These are phyloP conservation scores for Tolypocladium amazonense DNA, from an alignment of 2,329 filamentous ascomycete genomes.

Conservation along the genomic window DNA sequence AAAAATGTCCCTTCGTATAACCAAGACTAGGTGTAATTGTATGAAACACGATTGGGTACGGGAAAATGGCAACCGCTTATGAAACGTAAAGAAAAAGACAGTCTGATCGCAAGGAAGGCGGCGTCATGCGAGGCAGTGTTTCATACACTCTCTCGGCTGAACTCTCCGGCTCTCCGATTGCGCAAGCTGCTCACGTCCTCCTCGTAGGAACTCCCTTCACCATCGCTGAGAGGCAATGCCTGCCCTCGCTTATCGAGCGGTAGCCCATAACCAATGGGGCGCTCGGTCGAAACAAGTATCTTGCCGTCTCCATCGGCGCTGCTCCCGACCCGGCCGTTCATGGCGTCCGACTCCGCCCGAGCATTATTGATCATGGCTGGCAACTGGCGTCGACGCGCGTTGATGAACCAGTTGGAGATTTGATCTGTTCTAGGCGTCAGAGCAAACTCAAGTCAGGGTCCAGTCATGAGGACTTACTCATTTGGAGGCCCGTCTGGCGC, in stretches of 20 bases:
- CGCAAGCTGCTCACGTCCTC: slow-evolving; percentile 26
- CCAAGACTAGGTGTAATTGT: neutral
- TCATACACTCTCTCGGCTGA: slow-evolving; percentile 37
- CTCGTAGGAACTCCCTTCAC: slow-evolving; percentile 32
- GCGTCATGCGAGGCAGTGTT: neutral
- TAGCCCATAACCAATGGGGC: slow-evolving; percentile 5
- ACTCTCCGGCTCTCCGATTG: slow-evolving; percentile 20
- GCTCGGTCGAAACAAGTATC: slow-evolving; percentile 27
- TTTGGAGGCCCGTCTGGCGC: slow-evolving; percentile 62
- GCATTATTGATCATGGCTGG: slow-evolving; percentile 49
- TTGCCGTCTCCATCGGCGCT: slow-evolving; percentile 19
- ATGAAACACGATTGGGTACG: neutral
- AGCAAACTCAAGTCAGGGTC: slow-evolving; percentile 1
- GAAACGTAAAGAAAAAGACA: no score
- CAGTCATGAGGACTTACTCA: slow-evolving; percentile 57
- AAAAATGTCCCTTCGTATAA: neutral
- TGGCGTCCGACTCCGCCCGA: slow-evolving; percentile 38
- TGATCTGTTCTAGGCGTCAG: slow-evolving; percentile 35
- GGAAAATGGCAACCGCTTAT: neutral
- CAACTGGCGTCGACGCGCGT: slow-evolving; percentile 57
- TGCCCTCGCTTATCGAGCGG: slow-evolving; percentile 17
- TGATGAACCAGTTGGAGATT: slow-evolving; percentile 77
- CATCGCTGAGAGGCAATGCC: slow-evolving; percentile 33
- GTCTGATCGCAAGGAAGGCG: neutral
- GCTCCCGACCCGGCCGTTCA: slow-evolving; percentile 19